Percentiles rank a stretch among this genome's conserved stretches.
Conservation (phyloP, 1,284 basidiomycete genomes). For the Meripilus lineatus region DNA sequence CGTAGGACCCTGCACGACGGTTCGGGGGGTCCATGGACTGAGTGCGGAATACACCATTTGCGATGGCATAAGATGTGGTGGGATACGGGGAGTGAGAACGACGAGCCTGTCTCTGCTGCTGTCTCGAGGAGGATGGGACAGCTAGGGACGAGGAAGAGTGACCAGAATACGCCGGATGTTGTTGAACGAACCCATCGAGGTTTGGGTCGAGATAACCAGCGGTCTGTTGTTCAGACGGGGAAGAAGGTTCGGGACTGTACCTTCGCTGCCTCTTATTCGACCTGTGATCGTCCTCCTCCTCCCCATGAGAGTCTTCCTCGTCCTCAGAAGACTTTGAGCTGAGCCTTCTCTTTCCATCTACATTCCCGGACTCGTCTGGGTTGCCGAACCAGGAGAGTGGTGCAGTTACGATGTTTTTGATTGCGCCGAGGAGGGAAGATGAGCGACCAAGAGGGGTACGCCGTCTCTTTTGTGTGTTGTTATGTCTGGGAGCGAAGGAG, state of each 20-base stretch:
- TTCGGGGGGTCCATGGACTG: constrained; percentile 26
- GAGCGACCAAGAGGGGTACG: constrained; percentile 19
- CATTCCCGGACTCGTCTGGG: constrained; percentile 19
- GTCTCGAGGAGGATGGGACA: constrained; percentile 10
- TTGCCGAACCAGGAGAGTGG: constrained; percentile 24
- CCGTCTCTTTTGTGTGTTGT: constrained; percentile 2
- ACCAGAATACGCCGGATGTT: constrained; percentile 8
- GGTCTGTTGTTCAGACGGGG: constrained; percentile 9
- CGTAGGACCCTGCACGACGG: constrained; percentile 5
- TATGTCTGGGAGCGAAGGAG: neutral
- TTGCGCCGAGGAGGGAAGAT: constrained; percentile 23
- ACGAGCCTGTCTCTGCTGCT: constrained; percentile 12
- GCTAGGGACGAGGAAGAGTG: constrained; percentile 17
- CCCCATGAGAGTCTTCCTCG: constrained; percentile 15
- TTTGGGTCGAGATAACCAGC: constrained; percentile 28
- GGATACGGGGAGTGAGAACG: constrained; percentile 19
- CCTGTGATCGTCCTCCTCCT: constrained; percentile 6
- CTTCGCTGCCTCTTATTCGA: constrained; percentile 26
- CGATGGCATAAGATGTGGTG: constrained; percentile 12
- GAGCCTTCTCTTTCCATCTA: constrained; percentile 20
- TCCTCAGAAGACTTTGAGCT: constrained; percentile 9
- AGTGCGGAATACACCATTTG: constrained; percentile 16
- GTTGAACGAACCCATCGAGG: constrained; percentile 14
- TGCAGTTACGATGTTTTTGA: constrained; percentile 26
- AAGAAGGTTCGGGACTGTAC: constrained; percentile 19